Percentiles rank a stretch among this genome's conserved stretches.
Conservation (phyloP, 2,329 filamentous ascomycete genomes). For the Colletotrichum magnum region DNA sequence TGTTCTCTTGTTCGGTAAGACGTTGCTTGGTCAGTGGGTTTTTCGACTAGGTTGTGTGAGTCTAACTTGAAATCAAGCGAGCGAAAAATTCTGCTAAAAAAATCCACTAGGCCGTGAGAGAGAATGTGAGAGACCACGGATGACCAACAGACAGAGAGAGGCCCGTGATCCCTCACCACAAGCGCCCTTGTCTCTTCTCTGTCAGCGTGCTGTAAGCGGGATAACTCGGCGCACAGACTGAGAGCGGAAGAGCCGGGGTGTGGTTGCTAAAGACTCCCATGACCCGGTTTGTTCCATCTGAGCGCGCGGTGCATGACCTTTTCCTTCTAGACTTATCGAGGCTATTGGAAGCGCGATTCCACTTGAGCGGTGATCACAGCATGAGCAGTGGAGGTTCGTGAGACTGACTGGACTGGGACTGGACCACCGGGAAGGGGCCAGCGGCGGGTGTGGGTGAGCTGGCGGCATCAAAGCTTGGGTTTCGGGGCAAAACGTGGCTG, state of each 20-base stretch:
- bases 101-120: constrained; percentile 6
- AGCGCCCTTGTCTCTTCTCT: background rate
- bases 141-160: constrained; percentile 7
- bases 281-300: background rate
- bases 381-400: no score
- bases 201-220: constrained; percentile 2
- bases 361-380: background rate
- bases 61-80: constrained; percentile 6
- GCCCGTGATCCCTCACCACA: constrained; percentile 25
- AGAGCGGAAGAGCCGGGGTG: constrained; percentile 32
- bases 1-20: constrained; percentile 3
- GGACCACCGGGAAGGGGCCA: background rate
- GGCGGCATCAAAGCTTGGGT: constrained; percentile 19
- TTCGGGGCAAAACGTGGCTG: constrained; percentile 33
- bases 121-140: background rate
- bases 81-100: background rate
- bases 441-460: background rate
- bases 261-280: constrained; percentile 6
- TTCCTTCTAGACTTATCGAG: background rate
- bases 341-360: background rate
- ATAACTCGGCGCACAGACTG: constrained; percentile 28
- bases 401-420: no score
- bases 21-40: constrained; percentile 24
- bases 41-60: background rate
- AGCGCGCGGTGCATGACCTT: background rate